Conservation (phyloP, 1,284 basidiomycete species). For the Agroathelia rolfsii region DNA sequence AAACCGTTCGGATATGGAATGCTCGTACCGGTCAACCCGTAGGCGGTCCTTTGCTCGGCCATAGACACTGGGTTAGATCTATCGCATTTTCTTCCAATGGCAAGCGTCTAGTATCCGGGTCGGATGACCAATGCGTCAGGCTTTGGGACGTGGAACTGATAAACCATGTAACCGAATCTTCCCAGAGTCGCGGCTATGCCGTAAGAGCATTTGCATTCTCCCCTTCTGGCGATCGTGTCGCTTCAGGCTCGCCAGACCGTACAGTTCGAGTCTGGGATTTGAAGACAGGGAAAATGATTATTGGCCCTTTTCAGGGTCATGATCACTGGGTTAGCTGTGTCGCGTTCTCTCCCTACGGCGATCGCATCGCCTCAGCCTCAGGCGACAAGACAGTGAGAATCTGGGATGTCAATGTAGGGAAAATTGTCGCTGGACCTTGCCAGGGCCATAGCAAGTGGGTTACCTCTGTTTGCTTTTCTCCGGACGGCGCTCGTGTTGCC, state of each 20-base stretch:
- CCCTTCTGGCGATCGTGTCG: too few species aligned
- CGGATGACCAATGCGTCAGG: constrained; percentile 8
- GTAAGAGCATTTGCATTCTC: too few species aligned
- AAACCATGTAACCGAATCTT: too few species aligned
- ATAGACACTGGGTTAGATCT: constrained; percentile 8
- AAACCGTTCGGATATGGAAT: constrained; percentile 10
- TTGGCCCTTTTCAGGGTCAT: constrained; percentile 9
- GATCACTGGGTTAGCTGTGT: constrained; percentile 10
- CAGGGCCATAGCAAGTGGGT: constrained; percentile 10
- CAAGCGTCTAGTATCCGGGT: constrained; percentile 8
- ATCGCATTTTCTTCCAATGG: constrained; percentile 10
- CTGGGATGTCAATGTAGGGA: constrained; percentile 11
- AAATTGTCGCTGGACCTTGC: constrained; percentile 4
- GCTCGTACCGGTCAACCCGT: too few species aligned
- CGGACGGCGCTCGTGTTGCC: constrained; percentile 8
- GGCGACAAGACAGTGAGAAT: constrained; percentile 12
- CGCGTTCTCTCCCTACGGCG: constrained; percentile 11
- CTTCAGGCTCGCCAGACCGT: too few species aligned
- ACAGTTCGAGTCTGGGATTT: constrained; percentile 18
- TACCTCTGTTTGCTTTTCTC: constrained; percentile 9
- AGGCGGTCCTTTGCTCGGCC: constrained; percentile 1
- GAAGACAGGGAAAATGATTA: constrained; percentile 8
- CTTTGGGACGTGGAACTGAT: too few species aligned
- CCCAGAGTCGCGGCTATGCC: too few species aligned
- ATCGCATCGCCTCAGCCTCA: constrained; percentile 12